These are phyloP conservation scores for Lentinus polychrous DNA, from an alignment of 1,284 basidiomycete species.

Conservation along the genomic window DNA sequence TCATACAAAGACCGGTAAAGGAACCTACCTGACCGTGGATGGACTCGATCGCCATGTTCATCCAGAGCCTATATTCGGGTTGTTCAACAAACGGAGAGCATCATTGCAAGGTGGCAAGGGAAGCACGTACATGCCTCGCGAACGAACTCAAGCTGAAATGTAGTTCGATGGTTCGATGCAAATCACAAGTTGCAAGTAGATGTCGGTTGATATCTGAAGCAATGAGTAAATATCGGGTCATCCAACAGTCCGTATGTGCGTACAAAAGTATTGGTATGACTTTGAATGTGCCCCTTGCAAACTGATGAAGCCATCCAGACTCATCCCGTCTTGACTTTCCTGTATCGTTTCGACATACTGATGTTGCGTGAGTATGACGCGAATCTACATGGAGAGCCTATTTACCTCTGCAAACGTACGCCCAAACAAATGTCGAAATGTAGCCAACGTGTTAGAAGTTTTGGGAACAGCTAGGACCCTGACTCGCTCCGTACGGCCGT, in stretches of 20 bases:
- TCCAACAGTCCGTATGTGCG: constrained; percentile 16
- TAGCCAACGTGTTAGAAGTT: constrained; percentile 54
- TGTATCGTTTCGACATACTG: constrained; percentile 65
- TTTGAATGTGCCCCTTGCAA: constrained; percentile 68
- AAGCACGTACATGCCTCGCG: constrained; percentile 48
- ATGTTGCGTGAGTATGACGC: constrained; percentile 6
- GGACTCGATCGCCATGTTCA: constrained; percentile 44
- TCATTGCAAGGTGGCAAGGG: background rate
- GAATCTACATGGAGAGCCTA: constrained; percentile 9
- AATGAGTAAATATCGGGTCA: constrained; percentile 6
- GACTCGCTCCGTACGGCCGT: constrained; percentile 30
- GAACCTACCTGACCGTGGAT: constrained; percentile 35
- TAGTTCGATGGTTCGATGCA: constrained; percentile 64
- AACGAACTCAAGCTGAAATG: constrained; percentile 67
- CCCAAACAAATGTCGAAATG: constrained; percentile 67
- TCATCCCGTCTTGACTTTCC: constrained; percentile 41
- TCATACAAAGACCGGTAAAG: background rate
- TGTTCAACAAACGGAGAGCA: constrained; percentile 2
- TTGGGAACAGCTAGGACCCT: constrained; percentile 55
- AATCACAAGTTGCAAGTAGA: constrained; percentile 57
- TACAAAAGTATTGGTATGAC: constrained; percentile 83
- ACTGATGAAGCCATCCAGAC: constrained; percentile 75
- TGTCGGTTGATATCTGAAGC: constrained; percentile 76
- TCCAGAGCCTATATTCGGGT: constrained; percentile 47
- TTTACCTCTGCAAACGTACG: constrained; percentile 58